A percentile compares a stretch with the other conserved stretches of the same genome.
phyloP scores from a whole-genome alignment of 1,284 basidiomycete genomes.

The Psilocybe mexicana region DNA sequence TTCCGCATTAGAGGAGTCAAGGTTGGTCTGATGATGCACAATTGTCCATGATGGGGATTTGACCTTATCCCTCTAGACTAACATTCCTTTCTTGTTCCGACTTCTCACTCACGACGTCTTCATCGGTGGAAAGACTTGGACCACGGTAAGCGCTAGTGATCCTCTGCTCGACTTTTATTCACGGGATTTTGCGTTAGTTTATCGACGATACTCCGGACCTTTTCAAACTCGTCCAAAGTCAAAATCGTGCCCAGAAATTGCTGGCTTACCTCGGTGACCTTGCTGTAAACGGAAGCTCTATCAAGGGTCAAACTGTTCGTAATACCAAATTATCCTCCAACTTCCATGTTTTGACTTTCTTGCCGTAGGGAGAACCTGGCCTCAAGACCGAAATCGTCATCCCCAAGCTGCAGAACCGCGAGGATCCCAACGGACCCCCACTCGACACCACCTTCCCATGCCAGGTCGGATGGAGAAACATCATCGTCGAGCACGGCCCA shows the following conservation, averaged over 20 bases:
- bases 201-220: conserved; percentile 99
- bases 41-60: background rate
- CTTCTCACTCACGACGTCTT: conserved; percentile 98
- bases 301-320: conserved; percentile 80
- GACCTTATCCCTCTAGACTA: conserved; percentile 63
- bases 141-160: conserved; percentile 63
- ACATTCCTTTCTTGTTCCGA: conserved; percentile 99
- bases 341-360: conserved; percentile 5
- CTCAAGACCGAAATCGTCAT: conserved; percentile 89
- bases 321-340: background rate
- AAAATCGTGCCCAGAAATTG: conserved; percentile 98
- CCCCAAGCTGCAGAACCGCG: conserved; percentile 79
- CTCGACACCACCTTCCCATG: conserved; percentile 86
- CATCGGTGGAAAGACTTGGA: conserved; percentile 97
- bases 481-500: conserved; percentile 97
- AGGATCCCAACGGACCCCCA: conserved; percentile 72
- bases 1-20: conserved; percentile 99
- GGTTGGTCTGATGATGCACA: conserved; percentile 39
- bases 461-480: conserved; percentile 94
- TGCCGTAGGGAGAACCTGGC: conserved; percentile 83
- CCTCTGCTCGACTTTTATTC: background rate
- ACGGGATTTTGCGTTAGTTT: conserved; percentile 54
- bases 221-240: conserved; percentile 97
- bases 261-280: conserved; percentile 97
- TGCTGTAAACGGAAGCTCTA: conserved; percentile 96